Evolutionary conservation across 2,329 filamentous ascomycete species (phyloP), one percentile per base, ranked within the genome.

Genomic region (Bipolaris bicolor): DNA sequence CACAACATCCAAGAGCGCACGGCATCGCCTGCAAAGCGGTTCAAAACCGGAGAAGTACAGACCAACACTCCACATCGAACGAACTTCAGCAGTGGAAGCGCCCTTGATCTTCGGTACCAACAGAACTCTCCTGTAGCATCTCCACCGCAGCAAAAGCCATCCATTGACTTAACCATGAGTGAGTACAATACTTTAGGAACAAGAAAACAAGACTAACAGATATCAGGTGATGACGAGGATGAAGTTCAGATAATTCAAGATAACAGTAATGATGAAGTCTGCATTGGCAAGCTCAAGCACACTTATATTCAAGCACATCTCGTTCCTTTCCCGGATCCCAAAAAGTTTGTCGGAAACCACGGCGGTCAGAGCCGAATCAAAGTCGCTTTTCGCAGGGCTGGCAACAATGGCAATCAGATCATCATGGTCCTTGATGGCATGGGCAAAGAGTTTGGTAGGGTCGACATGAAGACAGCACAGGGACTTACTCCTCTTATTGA

Each of bases 351-450:
- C 18, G 79, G 90, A 9, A 86, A 85, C 64, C 79, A 84, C 41
- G 77, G 84, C 51, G 74, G 74, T 41, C 84, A 87, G 63, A 90
- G 92, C 2, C 80, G 84, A 13, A 89, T 95, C 66, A 93, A 90
- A 70, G 84, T 96, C 31, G 80, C 87, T 1, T 81, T 95, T 43
- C 85, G 84, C 59, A 82, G 90, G 40, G 78, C 80, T 20, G 84
- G 87, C 41, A 77, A 76, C 24, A 78, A 72, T 45, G 82, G 82
- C 11, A 81, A 84, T 41, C 83, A 82, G n/a, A 89, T 93, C 16
- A 92, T 97, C 49, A 83, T 89, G 52, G 88, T 92, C 9, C 84
- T 87, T 37, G 94, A 98, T 71, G 83, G 88, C 61, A 87, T 86
- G 1, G 84, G 86, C 3, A 82, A 83, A 37, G 84, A 88, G 31